Conservation (phyloP, 2,329 filamentous ascomycete species). For the Aureobasidium musti region DNA sequence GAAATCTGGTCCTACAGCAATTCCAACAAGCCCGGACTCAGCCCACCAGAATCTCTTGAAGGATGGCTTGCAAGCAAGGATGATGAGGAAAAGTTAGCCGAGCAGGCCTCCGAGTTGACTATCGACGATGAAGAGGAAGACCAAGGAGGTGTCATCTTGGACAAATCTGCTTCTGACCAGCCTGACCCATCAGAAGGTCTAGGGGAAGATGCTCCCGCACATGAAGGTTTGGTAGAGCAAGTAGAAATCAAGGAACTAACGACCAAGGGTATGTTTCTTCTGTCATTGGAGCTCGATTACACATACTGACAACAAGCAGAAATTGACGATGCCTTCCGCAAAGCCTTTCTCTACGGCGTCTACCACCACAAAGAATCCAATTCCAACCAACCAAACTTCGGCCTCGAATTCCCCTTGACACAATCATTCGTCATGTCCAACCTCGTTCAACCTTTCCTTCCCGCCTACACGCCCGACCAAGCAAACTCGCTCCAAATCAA, state of each 20-base stretch:
- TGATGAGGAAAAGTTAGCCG: conserved; percentile 43
- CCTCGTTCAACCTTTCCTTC: conserved; percentile 67
- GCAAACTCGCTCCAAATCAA: conserved; percentile 65
- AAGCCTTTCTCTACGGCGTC: conserved; percentile 65
- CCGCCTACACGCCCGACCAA: conserved; percentile 58
- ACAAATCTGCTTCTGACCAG: conserved; percentile 30
- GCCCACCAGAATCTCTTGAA: conserved; percentile 56
- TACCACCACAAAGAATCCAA: conserved; percentile 61
- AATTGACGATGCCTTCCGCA: conserved; percentile 65
- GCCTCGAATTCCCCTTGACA: conserved; percentile 63
- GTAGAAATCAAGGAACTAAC: conserved; percentile 54
- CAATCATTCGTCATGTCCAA: conserved; percentile 65
- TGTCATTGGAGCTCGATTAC: conserved; percentile 27
- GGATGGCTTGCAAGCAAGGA: conserved; percentile 49
- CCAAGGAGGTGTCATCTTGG: conserved; percentile 51
- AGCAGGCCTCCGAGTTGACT: conserved; percentile 48
- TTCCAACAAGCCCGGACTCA: conserved; percentile 54
- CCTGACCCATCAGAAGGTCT: conserved; percentile 24
- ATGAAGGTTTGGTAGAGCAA: conserved; percentile 39
- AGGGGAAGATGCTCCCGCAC: conserved; percentile 36
- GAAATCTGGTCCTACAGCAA: conserved; percentile 67
- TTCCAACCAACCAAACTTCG: conserved; percentile 54
- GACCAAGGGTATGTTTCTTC: conserved; percentile 53
- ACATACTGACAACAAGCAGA: conserved; percentile 48
- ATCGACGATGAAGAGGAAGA: conserved; percentile 46